Base-by-base conservation (phyloP, 257 asterid genomes). In the Fraxinus cuspidata region DNA sequence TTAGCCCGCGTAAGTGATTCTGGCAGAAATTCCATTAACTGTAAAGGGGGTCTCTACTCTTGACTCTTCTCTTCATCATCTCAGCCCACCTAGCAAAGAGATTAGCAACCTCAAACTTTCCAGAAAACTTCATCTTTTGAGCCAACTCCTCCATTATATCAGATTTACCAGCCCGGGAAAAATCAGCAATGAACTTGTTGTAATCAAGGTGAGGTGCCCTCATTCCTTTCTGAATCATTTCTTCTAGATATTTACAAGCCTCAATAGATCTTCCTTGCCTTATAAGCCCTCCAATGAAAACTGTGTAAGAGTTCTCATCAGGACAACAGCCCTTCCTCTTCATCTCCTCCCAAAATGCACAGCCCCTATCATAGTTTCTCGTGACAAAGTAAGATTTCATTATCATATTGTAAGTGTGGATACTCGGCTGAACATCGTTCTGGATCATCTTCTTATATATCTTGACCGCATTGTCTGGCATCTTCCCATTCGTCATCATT, bases 301-400 rank as follows among this genome's bases (percentile, higher is more conserved):
- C 83, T n/a, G 84, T 73, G 76, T 93, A 95, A 19, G 96, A 81
- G 83, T 93, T 93, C n/a, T 92, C 99, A 82, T 92, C 97, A 0
- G 99, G 97, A 76, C 97, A 96, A 34, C 88, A 88, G 0, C 98
- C 97, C 53, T 79, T 90, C 84, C 78, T 82, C 74, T 82, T 92
- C 98, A 95, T 95, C 89, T 95, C 98, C 80, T 91, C 92, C 98
- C 98, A 95, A 83, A 90, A 92, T 0, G 83, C 91, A 76, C 76
- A 82, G 0, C 89, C 95, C 92, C 87, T 85, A 53, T 96, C 94
- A 32, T 85, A 86, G 78, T 96, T 83, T 75, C 79, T 87, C 0
- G 84, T 83, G 35, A 81, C 64, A 66, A 93, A 93, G 84, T 76
- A 92, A 3, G 92, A 81, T 78, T 88, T 96, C 96, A 96, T 88